Evolutionary conservation across 1,284 basidiomycete genomes (phyloP).

Genomic region (Melampsora abietis-canadensis): DNA sequence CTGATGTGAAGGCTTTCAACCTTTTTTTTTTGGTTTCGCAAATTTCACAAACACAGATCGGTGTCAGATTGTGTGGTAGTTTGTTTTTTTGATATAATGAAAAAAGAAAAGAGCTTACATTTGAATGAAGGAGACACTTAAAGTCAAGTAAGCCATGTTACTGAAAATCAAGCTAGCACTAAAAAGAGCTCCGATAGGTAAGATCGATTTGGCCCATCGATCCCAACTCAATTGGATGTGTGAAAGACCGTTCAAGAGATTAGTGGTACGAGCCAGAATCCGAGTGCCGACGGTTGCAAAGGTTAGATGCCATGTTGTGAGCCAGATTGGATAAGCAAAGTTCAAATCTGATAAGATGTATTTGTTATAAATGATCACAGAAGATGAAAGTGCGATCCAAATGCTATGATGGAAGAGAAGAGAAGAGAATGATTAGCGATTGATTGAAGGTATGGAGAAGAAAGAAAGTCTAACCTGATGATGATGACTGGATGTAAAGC

Average conservation of each 20-base stretch:
- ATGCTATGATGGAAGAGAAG: slow-evolving; percentile 36
- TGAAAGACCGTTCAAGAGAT: slow-evolving; percentile 44
- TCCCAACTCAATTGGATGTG: slow-evolving; percentile 52
- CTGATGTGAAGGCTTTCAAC: slow-evolving; percentile 56
- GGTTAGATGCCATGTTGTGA: slow-evolving; percentile 34
- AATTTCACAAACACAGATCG: slow-evolving; percentile 46
- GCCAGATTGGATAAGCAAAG: slow-evolving; percentile 23
- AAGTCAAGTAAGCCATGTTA: slow-evolving; percentile 49
- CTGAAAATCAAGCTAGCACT: slow-evolving; percentile 47
- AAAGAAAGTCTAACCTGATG: slow-evolving; percentile 17
- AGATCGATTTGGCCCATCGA: slow-evolving; percentile 44
- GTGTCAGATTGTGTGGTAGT: slow-evolving; percentile 57
- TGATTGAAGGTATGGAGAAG: background rate
- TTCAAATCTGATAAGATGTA: slow-evolving; percentile 44
- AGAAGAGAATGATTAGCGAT: slow-evolving; percentile 1
- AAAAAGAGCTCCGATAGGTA: slow-evolving; percentile 45
- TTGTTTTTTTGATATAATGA: slow-evolving; percentile 57
- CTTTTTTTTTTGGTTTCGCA: too few species aligned
- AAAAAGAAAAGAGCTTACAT: slow-evolving; percentile 39
- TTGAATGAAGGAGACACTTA: slow-evolving; percentile 48
- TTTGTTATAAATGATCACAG: slow-evolving; percentile 49
- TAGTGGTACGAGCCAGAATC: slow-evolving; percentile 21
- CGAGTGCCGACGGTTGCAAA: slow-evolving; percentile 38
- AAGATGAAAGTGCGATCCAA: slow-evolving; percentile 47
- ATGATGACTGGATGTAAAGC: slow-evolving; percentile 37